Base-by-base conservation (phyloP, 139 green algal genomes). In the Picochlorum costavermella region DNA sequence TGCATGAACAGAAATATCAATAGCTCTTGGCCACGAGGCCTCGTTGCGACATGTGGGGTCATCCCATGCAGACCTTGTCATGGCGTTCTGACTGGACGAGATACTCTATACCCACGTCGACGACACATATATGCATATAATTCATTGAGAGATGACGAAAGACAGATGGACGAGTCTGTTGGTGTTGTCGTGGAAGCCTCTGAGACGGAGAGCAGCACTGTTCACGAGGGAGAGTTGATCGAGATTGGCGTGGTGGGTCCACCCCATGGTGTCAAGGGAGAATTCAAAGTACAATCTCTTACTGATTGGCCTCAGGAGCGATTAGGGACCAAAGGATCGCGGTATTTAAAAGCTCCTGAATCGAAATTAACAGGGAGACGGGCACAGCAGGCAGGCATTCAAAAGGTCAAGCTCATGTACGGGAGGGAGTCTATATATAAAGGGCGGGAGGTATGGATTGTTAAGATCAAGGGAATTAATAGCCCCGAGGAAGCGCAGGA, bases 261-360 rank as follows among this genome's bases (percentile, higher is more conserved):
- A 30, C 51, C 78, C 14, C 79, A 85, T 37, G 79, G 79, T 28
- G 60, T 85, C 10, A 50, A 50, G 13, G 79, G 79, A 31, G 79
- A 85, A 60, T 60, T 85, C 33, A 75, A 76, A 50, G 65, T 84
- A 16, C 60, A 80, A 26, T 62, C 79, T 1, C 57, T 79, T 4
- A 86, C 79, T 45, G 79, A 85, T 50, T 83, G 70, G 17, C 64
- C 78, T 16, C 62, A 77, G 28, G 72, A 86, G 10, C 56, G 79
- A 11, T 45, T 85, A 44, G 59, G 63, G 13, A 43, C 20, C 2
- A 61, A 73, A 13, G 78, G 78, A 33, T 29, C 46, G 0, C 67
- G 70, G 33, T 76, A 59, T 45, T 25, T 76, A 33, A 65, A 69
- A 50, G 33, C 64, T n/a, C 64, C 70, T 45, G 23, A 26, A 25